phyloP scores from a whole-genome alignment of 495 filamentous ascomycete species.

The Penicillium maclennaniae region DNA sequence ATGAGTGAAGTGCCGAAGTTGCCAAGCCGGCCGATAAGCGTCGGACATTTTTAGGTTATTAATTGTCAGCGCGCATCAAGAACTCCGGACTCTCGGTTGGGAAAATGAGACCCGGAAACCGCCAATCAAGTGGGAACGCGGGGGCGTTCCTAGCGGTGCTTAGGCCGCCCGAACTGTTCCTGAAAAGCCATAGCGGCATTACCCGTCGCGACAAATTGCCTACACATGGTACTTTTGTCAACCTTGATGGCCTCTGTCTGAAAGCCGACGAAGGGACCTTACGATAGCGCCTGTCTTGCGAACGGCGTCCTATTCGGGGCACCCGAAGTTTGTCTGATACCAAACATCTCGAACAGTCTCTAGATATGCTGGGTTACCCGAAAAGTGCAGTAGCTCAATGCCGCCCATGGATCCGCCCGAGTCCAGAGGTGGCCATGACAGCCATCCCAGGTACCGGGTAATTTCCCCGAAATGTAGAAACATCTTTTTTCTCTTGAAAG shows the following conservation, averaged over 20 bases:
- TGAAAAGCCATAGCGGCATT: neutral
- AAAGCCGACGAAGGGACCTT: neutral
- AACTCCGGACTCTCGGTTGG: neutral
- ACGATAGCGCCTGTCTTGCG: neutral
- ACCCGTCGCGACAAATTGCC: neutral
- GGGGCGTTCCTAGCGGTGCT: neutral
- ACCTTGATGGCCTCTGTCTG: neutral
- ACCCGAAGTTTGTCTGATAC: neutral
- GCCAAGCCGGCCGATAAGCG: neutral
- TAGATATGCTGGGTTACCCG: neutral
- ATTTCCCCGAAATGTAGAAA: too few species aligned
- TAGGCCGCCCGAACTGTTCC: neutral
- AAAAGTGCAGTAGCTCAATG: neutral
- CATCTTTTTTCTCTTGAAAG: too few species aligned
- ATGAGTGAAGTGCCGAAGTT: neutral
- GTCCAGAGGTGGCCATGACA: neutral
- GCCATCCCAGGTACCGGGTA: neutral
- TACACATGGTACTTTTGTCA: neutral
- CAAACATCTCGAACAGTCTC: neutral
- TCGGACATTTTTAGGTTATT: neutral
- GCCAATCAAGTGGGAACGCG: neutral
- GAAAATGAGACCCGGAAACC: neutral
- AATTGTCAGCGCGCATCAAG: neutral
- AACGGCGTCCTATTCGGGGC: neutral
- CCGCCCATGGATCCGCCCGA: neutral